These are phyloP conservation scores for Dryas alaskensis DNA, from an alignment of 306 rosid genomes.

Conservation along the genomic window DNA sequence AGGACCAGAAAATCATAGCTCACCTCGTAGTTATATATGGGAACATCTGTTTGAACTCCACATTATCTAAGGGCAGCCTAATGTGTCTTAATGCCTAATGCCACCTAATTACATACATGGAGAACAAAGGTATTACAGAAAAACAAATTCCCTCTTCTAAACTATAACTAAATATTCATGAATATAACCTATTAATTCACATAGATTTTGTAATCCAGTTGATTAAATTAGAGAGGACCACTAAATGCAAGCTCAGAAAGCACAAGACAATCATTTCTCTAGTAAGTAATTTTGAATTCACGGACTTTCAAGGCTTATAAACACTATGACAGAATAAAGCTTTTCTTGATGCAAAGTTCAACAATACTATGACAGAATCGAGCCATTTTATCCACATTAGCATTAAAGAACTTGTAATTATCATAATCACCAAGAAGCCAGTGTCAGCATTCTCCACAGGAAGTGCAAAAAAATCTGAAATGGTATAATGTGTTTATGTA, in stretches of 20 bases:
- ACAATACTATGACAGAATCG: not conserved
- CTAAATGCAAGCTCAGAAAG: not conserved
- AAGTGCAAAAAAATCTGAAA: not conserved
- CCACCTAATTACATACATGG: not conserved
- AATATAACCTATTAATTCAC: not conserved
- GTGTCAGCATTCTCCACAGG: not conserved
- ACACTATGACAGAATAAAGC: not conserved
- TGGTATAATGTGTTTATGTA: not conserved
- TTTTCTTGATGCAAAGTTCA: not conserved
- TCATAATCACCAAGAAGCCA: not conserved
- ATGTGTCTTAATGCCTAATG: not conserved
- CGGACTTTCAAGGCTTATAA: slow-evolving; percentile 2
- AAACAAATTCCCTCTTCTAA: not conserved
- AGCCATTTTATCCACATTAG: not conserved
- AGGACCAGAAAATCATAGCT: not conserved
- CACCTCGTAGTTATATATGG: not conserved
- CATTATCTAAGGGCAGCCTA: not conserved
- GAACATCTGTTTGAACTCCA: not conserved
- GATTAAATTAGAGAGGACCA: not conserved
- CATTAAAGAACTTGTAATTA: not conserved
- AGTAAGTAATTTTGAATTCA: not conserved
- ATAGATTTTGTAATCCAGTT: not conserved
- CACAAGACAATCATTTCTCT: not conserved
- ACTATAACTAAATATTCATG: not conserved
- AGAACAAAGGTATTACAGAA: not conserved